phyloP scores from a whole-genome alignment of 169 alveolate genomes.

The Plasmodium inui region DNA sequence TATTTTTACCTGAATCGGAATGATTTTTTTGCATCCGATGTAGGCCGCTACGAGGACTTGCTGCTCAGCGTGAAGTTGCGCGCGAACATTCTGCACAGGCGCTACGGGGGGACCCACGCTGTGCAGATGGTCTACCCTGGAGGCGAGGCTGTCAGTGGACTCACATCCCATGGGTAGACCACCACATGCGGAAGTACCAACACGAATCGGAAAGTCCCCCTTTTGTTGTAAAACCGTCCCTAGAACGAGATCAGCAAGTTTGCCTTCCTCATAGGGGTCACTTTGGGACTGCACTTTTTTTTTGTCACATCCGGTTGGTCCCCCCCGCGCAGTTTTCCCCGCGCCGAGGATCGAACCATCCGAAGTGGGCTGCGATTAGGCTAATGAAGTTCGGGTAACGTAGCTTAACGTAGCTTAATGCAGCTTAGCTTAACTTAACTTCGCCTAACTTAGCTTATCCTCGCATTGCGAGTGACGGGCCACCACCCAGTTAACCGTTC shows the following conservation, averaged over 20 bases:
- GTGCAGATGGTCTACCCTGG: constrained; percentile 15
- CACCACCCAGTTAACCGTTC: neutral
- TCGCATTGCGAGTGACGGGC: neutral
- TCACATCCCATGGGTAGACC: neutral
- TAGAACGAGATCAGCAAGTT: neutral
- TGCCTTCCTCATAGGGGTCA: neutral
- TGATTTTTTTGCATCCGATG: constrained; percentile 48
- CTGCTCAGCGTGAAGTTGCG: constrained; percentile 22
- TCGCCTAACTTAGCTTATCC: too few relatives aligned
- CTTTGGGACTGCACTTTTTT: neutral
- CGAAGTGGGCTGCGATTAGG: neutral
- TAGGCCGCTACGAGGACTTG: constrained; percentile 7
- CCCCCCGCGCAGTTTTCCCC: neutral
- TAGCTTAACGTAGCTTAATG: neutral
- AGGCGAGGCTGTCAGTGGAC: neutral
- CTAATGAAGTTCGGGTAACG: neutral
- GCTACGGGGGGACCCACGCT: neutral
- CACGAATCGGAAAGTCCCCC: neutral
- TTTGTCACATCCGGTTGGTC: neutral
- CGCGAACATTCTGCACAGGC: neutral
- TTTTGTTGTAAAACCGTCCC: neutral
- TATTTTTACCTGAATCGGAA: constrained; percentile 31
- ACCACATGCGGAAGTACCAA: neutral
- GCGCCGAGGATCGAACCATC: neutral
- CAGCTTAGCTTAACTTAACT: too few relatives aligned